These are phyloP conservation scores for Schwanniomyces vanrijiae DNA, from an alignment of 805 yeast genomes.

Conservation along the genomic window DNA sequence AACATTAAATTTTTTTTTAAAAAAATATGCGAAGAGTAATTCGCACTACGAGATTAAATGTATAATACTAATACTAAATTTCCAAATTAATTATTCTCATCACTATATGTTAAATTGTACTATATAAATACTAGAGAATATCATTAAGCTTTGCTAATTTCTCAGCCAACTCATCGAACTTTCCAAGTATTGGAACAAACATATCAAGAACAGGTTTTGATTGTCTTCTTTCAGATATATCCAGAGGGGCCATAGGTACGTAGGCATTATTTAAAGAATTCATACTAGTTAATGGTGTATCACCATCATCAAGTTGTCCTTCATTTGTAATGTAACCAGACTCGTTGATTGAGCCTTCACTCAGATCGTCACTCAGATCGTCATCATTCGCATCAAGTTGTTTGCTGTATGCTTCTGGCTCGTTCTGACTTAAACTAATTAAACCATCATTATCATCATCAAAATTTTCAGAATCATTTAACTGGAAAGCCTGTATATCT, in stretches of 20 bases:
- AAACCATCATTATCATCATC: not conserved
- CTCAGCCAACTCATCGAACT: conserved; percentile 44
- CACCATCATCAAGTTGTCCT: conserved; percentile 5
- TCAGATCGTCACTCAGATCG: not conserved
- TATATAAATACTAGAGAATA: conserved; percentile 9
- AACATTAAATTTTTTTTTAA: not conserved
- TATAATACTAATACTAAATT: not conserved
- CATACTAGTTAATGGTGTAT: conserved; percentile 39
- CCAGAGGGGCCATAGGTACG: conserved; percentile 29
- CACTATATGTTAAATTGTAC: not conserved
- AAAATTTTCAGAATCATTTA: conserved; percentile 16
- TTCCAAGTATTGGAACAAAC: conserved; percentile 58
- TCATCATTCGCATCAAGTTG: not conserved
- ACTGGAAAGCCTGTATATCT: conserved; percentile 31
- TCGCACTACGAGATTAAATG: not conserved
- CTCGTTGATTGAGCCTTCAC: not conserved
- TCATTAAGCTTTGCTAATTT: conserved; percentile 38
- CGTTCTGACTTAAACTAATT: not conserved
- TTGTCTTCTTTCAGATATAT: conserved; percentile 31
- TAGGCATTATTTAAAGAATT: conserved; percentile 23
- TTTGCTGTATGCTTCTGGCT: not conserved
- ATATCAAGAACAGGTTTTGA: conserved; percentile 47
- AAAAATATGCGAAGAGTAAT: not conserved
- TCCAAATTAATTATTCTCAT: not conserved
- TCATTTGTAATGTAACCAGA: not conserved